These are phyloP conservation scores for Leccinum solheimii DNA, from an alignment of 1,284 basidiomycete genomes.

Conservation along the genomic window DNA sequence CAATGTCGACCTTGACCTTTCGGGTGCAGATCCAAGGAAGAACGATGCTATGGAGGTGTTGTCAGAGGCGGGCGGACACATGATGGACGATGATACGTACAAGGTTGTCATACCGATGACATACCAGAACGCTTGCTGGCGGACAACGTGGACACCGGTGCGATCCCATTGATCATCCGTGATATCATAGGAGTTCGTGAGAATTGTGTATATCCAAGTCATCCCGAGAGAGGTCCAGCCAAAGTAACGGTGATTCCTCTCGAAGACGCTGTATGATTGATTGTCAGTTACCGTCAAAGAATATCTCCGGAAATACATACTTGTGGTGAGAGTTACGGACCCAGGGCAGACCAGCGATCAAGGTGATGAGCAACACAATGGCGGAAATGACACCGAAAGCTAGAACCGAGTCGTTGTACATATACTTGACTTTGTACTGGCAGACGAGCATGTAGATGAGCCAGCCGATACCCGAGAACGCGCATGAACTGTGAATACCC, in stretches of 20 bases:
- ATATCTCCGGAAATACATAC: slow-evolving; percentile 40
- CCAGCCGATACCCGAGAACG: slow-evolving; percentile 65
- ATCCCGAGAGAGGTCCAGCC: slow-evolving; percentile 67
- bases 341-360: slow-evolving; percentile 67
- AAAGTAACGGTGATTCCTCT: slow-evolving; percentile 73
- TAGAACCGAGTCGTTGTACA: slow-evolving; percentile 55
- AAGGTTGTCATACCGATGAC: slow-evolving; percentile 69
- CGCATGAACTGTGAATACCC: slow-evolving; percentile 75
- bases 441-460: slow-evolving; percentile 59
- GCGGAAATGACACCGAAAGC: slow-evolving; percentile 58
- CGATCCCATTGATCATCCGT: slow-evolving; percentile 55
- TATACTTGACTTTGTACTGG: slow-evolving; percentile 47
- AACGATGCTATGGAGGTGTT: slow-evolving; percentile 46
- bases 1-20: slow-evolving; percentile 70
- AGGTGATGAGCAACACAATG: slow-evolving; percentile 52
- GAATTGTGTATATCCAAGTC: slow-evolving; percentile 67
- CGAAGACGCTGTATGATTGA: slow-evolving; percentile 55
- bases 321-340: slow-evolving; percentile 76
- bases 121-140: slow-evolving; percentile 76
- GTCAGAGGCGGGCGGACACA: slow-evolving; percentile 12
- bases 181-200: slow-evolving; percentile 60
- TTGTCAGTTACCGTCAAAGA: slow-evolving; percentile 6
- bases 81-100: slow-evolving; percentile 41
- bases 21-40: slow-evolving; percentile 77
- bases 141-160: slow-evolving; percentile 53